These are phyloP conservation scores for Bigelowiella natans DNA, from an alignment of 78 protist species.

Conservation along the genomic window DNA sequence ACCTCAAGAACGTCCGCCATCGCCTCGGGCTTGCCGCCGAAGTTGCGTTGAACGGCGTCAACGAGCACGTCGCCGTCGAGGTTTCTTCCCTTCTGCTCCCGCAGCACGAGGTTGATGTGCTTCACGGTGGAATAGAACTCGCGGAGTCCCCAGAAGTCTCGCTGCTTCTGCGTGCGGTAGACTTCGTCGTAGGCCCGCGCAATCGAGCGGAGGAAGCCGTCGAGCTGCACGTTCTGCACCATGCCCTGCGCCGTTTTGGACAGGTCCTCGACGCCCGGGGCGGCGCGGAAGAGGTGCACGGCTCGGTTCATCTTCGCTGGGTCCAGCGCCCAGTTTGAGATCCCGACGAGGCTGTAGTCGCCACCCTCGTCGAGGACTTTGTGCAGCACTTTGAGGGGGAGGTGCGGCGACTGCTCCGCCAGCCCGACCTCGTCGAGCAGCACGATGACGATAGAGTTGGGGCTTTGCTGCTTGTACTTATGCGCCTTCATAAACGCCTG, in stretches of 20 bases:
- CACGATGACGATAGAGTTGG: background rate
- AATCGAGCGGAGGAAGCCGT: background rate
- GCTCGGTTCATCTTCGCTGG: background rate
- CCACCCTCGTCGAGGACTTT: background rate
- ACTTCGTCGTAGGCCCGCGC: background rate
- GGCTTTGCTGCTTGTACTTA: background rate
- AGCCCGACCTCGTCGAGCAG: constrained; percentile 1
- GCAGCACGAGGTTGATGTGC: background rate
- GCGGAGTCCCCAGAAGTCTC: constrained; percentile 8
- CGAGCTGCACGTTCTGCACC: background rate
- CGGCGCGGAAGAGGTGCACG: constrained; percentile 26
- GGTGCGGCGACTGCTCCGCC: background rate
- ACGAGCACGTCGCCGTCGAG: background rate
- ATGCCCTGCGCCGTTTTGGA: background rate
- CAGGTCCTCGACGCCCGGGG: constrained; percentile 1
- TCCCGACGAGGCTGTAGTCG: background rate
- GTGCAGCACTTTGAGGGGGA: constrained; percentile 50
- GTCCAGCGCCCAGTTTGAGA: background rate
- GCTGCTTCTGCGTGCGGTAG: background rate
- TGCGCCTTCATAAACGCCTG: constrained; percentile 8
- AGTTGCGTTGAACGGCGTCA: constrained; percentile 5
- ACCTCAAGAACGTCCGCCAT: background rate
- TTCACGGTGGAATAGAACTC: background rate
- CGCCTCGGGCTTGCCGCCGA: background rate
- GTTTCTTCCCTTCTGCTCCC: background rate